Base-by-base conservation (phyloP, 2,329 filamentous ascomycete species). In the Penicillium rolfsii region DNA sequence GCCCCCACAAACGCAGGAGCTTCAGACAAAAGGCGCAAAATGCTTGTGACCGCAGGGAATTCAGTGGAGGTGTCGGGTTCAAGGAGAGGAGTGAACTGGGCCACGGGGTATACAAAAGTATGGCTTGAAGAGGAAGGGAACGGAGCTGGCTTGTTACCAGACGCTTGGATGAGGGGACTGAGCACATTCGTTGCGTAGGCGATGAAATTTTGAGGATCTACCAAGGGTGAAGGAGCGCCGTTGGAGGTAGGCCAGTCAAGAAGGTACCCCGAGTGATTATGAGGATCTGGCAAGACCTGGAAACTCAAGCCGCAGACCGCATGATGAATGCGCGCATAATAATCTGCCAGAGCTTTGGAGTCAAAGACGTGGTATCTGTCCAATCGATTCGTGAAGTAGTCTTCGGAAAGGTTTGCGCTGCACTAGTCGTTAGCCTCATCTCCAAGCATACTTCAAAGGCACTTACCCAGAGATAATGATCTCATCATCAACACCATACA, bases 321-420 rank as follows among this genome's bases (percentile, higher is more conserved):
- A 35, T 87, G 79, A 72, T 98, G 93, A 7, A 99, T 86, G 9
- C 81, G 83, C 70, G 83, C 85, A 71, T 95, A 99, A 77, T 96
- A 94, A 55, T 93, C 86, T 0, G 94, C 90, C 12, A 99, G 83
- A 6, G 89, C 85, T 61, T 84, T 85, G 0, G 91, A 96, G 0
- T 86, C 86, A 77, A 98, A 96, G 38, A 98, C 79, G 74, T 99
- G 95, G 70, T 99, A 99, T 55, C 95, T 85, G 75, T 99, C 95
- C 70, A 98, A 90, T 11, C 95, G 88, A 70, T 98, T 95, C 41
- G 93, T 97, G 71, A 99, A 99, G 77, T 99, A 99, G 73, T 99
- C 94, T 46, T 84, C 86, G 0, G 92, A 97, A 6, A 99, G 80
- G 68, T 99, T 99, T 16, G 95, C 95, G 7, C 87, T 86, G 52